A percentile compares a stretch with the other conserved stretches of the same genome.
Evolutionary conservation across 345 rosid species (phyloP).

Genomic region (Corchorus capsularis): DNA sequence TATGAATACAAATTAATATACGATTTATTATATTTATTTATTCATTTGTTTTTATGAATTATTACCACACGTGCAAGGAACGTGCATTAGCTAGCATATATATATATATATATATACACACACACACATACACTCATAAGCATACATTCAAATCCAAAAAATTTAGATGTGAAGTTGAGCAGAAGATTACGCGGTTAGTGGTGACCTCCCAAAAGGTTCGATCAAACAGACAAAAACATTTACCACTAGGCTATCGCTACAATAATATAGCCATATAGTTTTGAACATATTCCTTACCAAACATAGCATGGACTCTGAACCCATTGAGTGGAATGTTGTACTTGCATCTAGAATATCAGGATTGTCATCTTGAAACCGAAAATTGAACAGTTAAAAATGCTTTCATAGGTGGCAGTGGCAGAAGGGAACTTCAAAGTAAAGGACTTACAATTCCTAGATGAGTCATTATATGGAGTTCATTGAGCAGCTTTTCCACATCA

Average conservation of each 20-base stretch:
- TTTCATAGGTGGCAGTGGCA: conserved; percentile 10
- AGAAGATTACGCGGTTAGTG: neutral
- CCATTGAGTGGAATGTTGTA: conserved; percentile 90
- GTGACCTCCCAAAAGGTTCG: neutral
- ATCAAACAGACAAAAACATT: too few relatives aligned
- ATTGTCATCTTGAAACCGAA: conserved; percentile 84
- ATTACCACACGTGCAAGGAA: too few relatives aligned
- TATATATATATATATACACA: too few relatives aligned
- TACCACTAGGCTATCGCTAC: too few relatives aligned
- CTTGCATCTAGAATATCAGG: conserved; percentile 93
- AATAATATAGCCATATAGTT: too few relatives aligned
- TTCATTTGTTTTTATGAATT: too few relatives aligned
- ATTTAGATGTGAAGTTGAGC: neutral
- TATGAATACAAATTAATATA: too few relatives aligned
- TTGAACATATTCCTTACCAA: conserved; percentile 50
- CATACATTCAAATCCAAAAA: neutral
- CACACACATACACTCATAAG: too few relatives aligned
- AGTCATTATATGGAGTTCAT: conserved; percentile 65
- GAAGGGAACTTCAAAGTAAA: conserved; percentile 1
- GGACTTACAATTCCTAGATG: conserved; percentile 87
- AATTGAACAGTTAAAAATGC: conserved; percentile 18
- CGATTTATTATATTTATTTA: too few relatives aligned
- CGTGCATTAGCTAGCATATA: too few relatives aligned
- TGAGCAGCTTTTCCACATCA: conserved; percentile 86
- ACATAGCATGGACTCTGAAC: conserved; percentile 88